phyloP scores from a whole-genome alignment of 2,329 filamentous ascomycete species.

The Colletotrichum viniferum region DNA sequence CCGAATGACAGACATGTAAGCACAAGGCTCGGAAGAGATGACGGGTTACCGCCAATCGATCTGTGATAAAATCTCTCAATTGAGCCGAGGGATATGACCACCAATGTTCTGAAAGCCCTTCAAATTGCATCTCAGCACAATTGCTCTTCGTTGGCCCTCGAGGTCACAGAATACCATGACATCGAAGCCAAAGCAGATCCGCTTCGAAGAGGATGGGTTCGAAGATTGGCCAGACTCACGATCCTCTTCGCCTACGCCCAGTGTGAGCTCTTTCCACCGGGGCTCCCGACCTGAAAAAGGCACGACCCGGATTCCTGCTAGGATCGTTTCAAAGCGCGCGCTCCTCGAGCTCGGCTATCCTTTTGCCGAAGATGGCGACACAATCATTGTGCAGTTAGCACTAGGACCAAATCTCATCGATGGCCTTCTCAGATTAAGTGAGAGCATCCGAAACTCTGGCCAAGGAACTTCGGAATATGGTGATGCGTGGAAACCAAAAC shows the following conservation, averaged over 20 bases:
- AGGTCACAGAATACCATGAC: background rate
- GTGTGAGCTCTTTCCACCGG: background rate
- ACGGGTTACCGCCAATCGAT: background rate
- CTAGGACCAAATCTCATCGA: constrained; percentile 91
- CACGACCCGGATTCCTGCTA: constrained; percentile 85
- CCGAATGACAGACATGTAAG: background rate
- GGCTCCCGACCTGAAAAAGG: constrained; percentile 69
- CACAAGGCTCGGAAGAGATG: background rate
- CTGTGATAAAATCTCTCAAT: background rate
- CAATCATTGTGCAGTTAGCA: constrained; percentile 80
- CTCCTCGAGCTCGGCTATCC: constrained; percentile 86
- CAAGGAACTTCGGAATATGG: background rate
- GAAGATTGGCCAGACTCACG: background rate
- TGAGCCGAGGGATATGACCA: background rate
- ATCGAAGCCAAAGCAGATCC: background rate
- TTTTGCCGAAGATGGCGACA: constrained; percentile 82
- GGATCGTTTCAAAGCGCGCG: constrained; percentile 79
- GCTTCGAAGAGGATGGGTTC: background rate
- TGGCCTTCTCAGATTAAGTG: constrained; percentile 81
- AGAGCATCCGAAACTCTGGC: constrained; percentile 34
- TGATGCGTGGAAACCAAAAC: background rate
- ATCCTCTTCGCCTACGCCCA: background rate
- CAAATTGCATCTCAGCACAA: background rate
- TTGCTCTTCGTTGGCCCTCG: background rate
- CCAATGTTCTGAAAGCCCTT: background rate